Percentiles rank a stretch among this genome's conserved stretches.
phyloP scores from a whole-genome alignment of 1,139 yeast genomes.

The Candida dubliniensis region DNA sequence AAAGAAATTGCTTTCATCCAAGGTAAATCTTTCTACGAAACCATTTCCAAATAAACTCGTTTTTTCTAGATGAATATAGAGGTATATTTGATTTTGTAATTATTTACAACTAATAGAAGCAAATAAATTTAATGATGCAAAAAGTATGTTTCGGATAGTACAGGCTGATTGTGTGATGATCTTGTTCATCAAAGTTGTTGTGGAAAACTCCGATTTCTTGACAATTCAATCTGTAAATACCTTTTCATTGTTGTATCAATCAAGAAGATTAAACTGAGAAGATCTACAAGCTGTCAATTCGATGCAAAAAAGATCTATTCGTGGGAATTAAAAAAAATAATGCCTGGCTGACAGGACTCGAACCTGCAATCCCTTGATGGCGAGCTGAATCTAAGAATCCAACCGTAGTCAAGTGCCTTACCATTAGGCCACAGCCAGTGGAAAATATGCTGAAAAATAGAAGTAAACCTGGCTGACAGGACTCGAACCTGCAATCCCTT shows the following conservation, averaged over 20 bases:
- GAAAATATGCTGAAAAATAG: not conserved
- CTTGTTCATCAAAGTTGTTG: too few species aligned
- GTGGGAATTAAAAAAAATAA: conserved; percentile 1
- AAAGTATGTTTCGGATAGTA: not conserved
- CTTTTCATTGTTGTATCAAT: too few species aligned
- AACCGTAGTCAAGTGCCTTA: conserved; percentile 16
- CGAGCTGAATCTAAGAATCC: not conserved
- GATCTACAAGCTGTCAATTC: not conserved
- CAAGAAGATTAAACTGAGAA: not conserved
- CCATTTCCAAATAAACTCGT: not conserved
- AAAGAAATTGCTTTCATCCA: conserved; percentile 60
- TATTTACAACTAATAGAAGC: not conserved
- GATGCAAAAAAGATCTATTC: not conserved
- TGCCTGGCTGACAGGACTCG: conserved; percentile 16
- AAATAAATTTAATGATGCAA: not conserved
- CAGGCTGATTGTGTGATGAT: too few species aligned
- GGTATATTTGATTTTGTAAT: too few species aligned
- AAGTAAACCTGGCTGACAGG: conserved; percentile 13
- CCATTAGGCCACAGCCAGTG: conserved; percentile 15
- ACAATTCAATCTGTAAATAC: too few species aligned
- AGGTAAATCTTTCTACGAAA: conserved; percentile 48
- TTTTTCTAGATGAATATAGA: not conserved
- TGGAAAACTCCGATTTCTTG: too few species aligned
- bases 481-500: conserved; percentile 17
- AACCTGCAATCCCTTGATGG: conserved; percentile 16